These are phyloP conservation scores for Asterionellopsis glacialis DNA, from an alignment of 108 stramenopile species.

Conservation along the genomic window DNA sequence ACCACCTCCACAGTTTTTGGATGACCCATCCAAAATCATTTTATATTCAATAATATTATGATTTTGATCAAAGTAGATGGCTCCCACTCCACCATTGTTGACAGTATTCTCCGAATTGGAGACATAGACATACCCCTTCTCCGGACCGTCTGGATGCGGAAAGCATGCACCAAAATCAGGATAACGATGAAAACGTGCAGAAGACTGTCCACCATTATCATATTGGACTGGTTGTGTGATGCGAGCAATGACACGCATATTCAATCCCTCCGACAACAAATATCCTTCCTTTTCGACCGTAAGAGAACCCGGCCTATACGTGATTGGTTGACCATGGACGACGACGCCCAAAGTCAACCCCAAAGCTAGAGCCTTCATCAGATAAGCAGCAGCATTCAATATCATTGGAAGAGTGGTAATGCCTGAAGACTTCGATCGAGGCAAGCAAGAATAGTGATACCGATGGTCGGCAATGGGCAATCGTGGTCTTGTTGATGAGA, in stretches of 20 bases:
- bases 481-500: no score
- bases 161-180: constrained; percentile 48
- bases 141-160: background rate
- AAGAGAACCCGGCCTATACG: constrained; percentile 37
- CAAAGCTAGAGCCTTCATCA: no score
- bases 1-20: constrained; percentile 18
- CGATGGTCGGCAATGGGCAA: no score
- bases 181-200: constrained; percentile 24
- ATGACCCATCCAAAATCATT: background rate
- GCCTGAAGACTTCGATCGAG: no score
- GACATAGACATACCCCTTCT: constrained; percentile 13
- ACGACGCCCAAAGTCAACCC: no score
- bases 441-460: no score
- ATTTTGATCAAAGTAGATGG: background rate
- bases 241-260: constrained; percentile 19
- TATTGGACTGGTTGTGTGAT: constrained; percentile 16
- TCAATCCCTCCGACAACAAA: constrained; percentile 9
- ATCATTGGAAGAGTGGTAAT: no score
- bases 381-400: no score
- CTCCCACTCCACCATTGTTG: background rate
- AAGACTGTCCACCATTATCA: constrained; percentile 16
- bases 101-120: constrained; percentile 9
- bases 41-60: background rate
- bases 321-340: constrained; percentile 1
- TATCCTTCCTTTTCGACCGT: constrained; percentile 16